Evolutionary conservation across 2,329 filamentous ascomycete species (phyloP).

Genomic region (Alternaria arborescens): DNA sequence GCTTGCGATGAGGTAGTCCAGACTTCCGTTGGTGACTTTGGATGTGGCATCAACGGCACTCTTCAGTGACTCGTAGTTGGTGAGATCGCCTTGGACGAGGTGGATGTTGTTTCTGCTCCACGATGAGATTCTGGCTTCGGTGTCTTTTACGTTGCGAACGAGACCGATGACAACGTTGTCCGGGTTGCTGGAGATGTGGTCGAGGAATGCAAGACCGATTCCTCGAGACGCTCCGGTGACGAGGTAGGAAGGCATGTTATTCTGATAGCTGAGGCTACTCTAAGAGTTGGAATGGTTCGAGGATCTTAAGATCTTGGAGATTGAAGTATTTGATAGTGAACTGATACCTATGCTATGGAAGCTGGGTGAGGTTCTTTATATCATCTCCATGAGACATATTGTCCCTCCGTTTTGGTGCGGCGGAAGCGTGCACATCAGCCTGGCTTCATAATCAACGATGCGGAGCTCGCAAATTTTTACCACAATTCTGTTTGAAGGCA

Average conservation of each 20-base stretch:
- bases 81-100: slow-evolving; percentile 50
- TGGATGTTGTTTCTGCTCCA: slow-evolving; percentile 45
- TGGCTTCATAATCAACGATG: neutral
- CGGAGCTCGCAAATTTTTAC: neutral
- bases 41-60: slow-evolving; percentile 43
- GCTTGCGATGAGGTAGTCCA: slow-evolving; percentile 57
- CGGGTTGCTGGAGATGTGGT: slow-evolving; percentile 35
- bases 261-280: neutral
- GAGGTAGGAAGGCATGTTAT: slow-evolving; percentile 43
- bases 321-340: neutral
- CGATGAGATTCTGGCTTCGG: slow-evolving; percentile 13
- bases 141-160: slow-evolving; percentile 36
- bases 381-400: neutral
- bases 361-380: neutral
- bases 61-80: slow-evolving; percentile 44
- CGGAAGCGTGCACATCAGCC: neutral
- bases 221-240: slow-evolving; percentile 47
- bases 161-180: slow-evolving; percentile 47
- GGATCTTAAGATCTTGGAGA: neutral
- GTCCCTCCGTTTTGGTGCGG: neutral
- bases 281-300: neutral
- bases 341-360: neutral
- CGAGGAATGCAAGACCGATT: slow-evolving; percentile 30
- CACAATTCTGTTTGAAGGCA: neutral
- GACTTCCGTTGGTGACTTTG: slow-evolving; percentile 45